Conservation (phyloP, 2,329 filamentous ascomycete genomes). For the Colletotrichum sp. region DNA sequence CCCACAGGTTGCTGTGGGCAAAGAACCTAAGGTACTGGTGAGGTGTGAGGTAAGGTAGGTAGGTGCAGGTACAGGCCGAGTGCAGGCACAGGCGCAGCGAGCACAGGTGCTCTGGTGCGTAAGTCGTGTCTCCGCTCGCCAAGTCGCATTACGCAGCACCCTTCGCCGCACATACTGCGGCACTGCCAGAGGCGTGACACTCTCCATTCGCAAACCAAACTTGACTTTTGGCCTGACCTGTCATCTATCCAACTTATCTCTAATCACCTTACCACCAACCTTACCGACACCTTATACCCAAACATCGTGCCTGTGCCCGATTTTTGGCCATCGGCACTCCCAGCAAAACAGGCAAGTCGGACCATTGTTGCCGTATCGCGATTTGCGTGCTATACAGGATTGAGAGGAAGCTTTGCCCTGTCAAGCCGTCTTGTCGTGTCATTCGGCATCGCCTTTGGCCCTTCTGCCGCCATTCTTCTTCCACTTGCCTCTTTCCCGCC, state of each 20-base stretch:
- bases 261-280: not conserved
- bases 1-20: not conserved
- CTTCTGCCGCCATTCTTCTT: not conserved
- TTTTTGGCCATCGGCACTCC: not conserved
- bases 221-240: not conserved
- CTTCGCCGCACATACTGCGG: not conserved
- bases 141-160: constrained; percentile 19
- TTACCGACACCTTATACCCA: not conserved
- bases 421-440: not conserved
- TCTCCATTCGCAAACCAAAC: not conserved
- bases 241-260: not conserved
- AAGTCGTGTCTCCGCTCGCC: constrained; percentile 5
- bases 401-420: not conserved
- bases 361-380: not conserved
- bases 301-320: not conserved
- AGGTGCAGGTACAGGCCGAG: not conserved
- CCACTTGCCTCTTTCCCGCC: not conserved
- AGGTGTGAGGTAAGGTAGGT: not conserved
- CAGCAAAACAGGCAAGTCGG: not conserved
- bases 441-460: not conserved
- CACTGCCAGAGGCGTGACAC: not conserved
- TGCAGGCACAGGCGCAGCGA: not conserved
- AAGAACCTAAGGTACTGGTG: not conserved
- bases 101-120: not conserved
- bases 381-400: not conserved